Base-by-base conservation (phyloP, 2,329 filamentous ascomycete species). In the Chrysosporium keratinophilum region DNA sequence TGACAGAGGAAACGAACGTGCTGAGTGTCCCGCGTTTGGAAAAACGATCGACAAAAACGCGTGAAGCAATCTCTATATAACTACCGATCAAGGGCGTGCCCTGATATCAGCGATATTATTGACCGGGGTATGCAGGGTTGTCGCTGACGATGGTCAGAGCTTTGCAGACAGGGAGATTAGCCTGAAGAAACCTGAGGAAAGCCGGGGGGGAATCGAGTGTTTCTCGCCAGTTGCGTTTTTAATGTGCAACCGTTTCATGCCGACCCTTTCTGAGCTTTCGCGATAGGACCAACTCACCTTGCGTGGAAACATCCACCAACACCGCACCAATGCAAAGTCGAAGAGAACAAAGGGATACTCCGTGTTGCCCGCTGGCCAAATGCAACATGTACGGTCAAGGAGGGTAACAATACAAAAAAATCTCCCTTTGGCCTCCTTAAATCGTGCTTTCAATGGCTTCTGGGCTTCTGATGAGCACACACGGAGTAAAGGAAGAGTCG, bases 41-140 rank as follows among this genome's bases (percentile, higher is more conserved):
- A 2, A 44, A 43, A 23, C n/a, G 40, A 51, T 44, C 40, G 28
- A 43, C 28, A 31, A 44, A 37, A 28, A 51, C 31, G 28, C 28
- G 35, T 4, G 40, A 44, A 17, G 40, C n/a, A 51, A 15, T 4
- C 4, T 39, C 23, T 40, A 11, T 51, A 15, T 51, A 43, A n/a
- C 15, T 51, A 42, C 5, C 20, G n/a, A 33, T 44, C 49, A 51
- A 44, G 49, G 49, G 39, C 35, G 28, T 2, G 31, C 49, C 49
- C 15, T 51, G 47, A 50, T 50, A 28, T n/a, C 43, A 33, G 12
- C 39, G 15, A 31, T 28, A 45, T 15, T 14, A 17, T 31, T 31
- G 31, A 47, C 44, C n/a, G 19, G 43, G 31, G 12, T 35, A n/a
- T n/a, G 10, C 35, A n/a, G 35, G 10, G 35, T 37, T 37, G 35